Conservation (phyloP, 2,329 filamentous ascomycete species). For the Emmonsiellopsis sp. region DNA sequence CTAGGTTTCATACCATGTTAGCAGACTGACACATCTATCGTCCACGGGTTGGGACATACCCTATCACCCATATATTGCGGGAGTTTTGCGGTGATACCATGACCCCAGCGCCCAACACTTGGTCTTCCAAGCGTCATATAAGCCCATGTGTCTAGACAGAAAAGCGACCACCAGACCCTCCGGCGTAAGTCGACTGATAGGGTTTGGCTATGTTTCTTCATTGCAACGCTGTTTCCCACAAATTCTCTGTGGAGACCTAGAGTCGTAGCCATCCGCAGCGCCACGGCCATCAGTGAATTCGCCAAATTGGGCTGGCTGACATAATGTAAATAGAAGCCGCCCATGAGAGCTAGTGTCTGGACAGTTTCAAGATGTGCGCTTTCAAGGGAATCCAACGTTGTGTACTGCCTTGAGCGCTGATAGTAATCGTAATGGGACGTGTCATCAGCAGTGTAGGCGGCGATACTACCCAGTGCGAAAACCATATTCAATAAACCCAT, state of each 20-base stretch:
- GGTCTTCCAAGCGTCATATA: slow-evolving; percentile 61
- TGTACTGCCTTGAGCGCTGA: slow-evolving; percentile 55
- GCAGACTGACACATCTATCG: slow-evolving; percentile 16
- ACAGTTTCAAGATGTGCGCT: slow-evolving; percentile 64
- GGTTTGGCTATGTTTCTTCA: slow-evolving; percentile 37
- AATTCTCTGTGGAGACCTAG: slow-evolving; percentile 62
- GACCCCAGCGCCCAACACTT: slow-evolving; percentile 58
- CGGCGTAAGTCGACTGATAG: slow-evolving; percentile 52
- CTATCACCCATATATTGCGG: slow-evolving; percentile 42
- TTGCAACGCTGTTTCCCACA: slow-evolving; percentile 33
- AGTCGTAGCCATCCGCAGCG: slow-evolving; percentile 64
- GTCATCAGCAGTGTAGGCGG: slow-evolving; percentile 52
- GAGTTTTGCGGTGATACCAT: slow-evolving; percentile 56
- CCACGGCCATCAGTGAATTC: slow-evolving; percentile 61
- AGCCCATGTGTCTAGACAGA: slow-evolving; percentile 66
- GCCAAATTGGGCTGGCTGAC: slow-evolving; percentile 69
- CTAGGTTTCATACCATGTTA: slow-evolving; percentile 28
- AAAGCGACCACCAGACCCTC: slow-evolving; percentile 66
- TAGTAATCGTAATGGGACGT: slow-evolving; percentile 62
- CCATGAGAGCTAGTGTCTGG: slow-evolving; percentile 61
- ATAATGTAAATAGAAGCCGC: slow-evolving; percentile 70
- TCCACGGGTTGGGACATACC: slow-evolving; percentile 12
- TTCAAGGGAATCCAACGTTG: slow-evolving; percentile 58
- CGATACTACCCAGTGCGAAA: slow-evolving; percentile 64
- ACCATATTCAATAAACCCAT: slow-evolving; percentile 66